Evolutionary conservation across 352 stramenopile species (phyloP), one percentile per base, ranked within the genome.

Genomic region (Pythium aristosporum): DNA sequence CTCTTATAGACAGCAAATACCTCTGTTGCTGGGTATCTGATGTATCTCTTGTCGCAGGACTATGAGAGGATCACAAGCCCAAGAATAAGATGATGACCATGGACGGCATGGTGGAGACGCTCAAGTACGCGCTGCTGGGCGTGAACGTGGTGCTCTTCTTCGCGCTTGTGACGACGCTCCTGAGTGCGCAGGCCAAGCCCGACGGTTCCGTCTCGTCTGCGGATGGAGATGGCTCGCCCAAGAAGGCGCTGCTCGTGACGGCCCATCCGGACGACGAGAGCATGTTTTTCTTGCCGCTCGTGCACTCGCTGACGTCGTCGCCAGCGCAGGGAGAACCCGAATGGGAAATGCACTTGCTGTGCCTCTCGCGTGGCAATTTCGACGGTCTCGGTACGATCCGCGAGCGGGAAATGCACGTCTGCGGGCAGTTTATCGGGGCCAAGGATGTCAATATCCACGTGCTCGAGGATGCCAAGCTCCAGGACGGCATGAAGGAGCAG

Each of bases 221-320:
- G 28, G 66, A 55, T 10, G 11, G 46, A 42, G 30, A 18, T 12
- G 16, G 16, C 61, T 55, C n/a, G 53, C 65, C 8, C 50, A 89
- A 88, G 48, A 71, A 65, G 2, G 82, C 84, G 57, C 64, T 94
- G 54, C 63, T 98, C 10, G 87, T 99, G 44, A 97, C 90, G 9
- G 93, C 95, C n/a, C 96, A 99, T 76, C 96, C 96, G 43, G 96
- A 99, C 66, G 96, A 99, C 71, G 96, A 99, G 75, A 97, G 89
- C 73, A 98, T 99, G 95, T 99, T 99, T 70, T 99, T 99, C 78
- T 47, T 98, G 60, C 96, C 96, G 5, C 82, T 97, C 25, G 86
- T 87, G 61, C 73, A 81, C 39, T 93, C 73, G 44, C 69, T 91
- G n/a, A 72, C 76, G 46, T 72, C 67, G 9, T 46, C 53, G 16